Base-by-base conservation (phyloP, 352 stramenopile genomes). In the Phytophthora kernoviae region DNA sequence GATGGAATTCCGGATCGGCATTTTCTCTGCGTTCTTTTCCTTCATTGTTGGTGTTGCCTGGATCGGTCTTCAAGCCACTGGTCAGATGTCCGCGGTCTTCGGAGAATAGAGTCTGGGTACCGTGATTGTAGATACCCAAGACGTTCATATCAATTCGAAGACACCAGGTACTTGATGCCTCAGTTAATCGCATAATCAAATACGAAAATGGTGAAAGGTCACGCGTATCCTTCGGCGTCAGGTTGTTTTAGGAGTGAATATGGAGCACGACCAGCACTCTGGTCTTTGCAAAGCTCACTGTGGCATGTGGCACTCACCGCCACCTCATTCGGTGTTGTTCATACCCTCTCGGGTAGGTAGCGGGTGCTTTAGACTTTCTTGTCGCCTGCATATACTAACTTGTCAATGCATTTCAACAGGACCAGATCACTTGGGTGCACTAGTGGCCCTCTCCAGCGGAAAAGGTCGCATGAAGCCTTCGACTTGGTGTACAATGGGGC, bases 341-440 rank as follows among this genome's bases (percentile, higher is more conserved):
- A 90, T 49, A 68, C 88, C 18, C 49, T 88, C 52, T 86, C 78
- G 33, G 78, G 79, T 84, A 32, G 14, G 36, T 37, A 10, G 3
- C 45, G 40, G 7, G 5, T 5, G 20, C 2, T 37, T 30, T 37
- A 24, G 41, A 3, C 1, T 11, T 6, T 37, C 34, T 40, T 11
- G 26, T 36, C 40, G 4, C 22, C 24, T 32, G 41, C 30, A 10
- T 6, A 21, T 20, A 49, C 2, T 34, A 0, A 26, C 41, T 41
- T 21, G 6, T 40, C 14, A 10, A 27, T 32, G 42, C 61, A 8
- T 33, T 44, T 27, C 50, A 54, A 10, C 33, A 86, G 86, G 85
- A 20, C 92, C 93, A 0, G 91, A 97, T 55, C 91, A 98, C 65
- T 62, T 98, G 1, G 87, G 81, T 17, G 91, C 91, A 14, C 57